Evolutionary conservation across 2,329 filamentous ascomycete genomes (phyloP).

Genomic region (Calonectria honghensis): DNA sequence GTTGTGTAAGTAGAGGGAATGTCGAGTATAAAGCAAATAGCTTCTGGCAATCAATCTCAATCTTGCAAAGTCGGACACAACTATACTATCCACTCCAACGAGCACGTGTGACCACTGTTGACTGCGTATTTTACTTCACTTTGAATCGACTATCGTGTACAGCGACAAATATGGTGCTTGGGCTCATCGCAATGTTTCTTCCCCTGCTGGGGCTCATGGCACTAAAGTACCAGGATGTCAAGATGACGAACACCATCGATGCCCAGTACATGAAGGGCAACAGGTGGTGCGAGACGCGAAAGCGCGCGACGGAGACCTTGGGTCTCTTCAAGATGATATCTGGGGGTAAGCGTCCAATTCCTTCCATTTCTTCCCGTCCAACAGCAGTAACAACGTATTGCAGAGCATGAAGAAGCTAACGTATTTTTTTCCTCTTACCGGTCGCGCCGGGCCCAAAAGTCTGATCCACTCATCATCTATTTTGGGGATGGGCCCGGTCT

Average conservation of each 20-base stretch:
- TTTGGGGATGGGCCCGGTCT: constrained; percentile 35
- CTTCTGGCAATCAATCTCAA: not conserved
- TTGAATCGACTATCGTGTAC: not conserved
- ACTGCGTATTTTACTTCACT: not conserved
- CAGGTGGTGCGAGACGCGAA: constrained; percentile 1
- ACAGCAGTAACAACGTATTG: not conserved
- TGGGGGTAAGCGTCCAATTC: not conserved
- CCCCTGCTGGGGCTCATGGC: not conserved
- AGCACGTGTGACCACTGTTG: not conserved
- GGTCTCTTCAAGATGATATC: not conserved
- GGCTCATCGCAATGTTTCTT: not conserved
- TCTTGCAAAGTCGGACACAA: not conserved
- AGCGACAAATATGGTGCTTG: not conserved
- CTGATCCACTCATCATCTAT: constrained; percentile 25
- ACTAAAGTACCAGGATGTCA: not conserved
- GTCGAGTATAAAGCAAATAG: not conserved
- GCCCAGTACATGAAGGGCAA: not conserved
- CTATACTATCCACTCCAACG: not conserved
- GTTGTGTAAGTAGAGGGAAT: not conserved
- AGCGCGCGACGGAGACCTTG: not conserved
- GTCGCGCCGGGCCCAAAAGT: not conserved
- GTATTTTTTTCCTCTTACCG: constrained; percentile 39
- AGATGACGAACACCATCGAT: not conserved
- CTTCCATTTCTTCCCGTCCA: too few species aligned
- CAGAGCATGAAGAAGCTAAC: constrained; percentile 25